Evolutionary conservation across 345 rosid species (phyloP).

Genomic region (Acer saccharum): DNA sequence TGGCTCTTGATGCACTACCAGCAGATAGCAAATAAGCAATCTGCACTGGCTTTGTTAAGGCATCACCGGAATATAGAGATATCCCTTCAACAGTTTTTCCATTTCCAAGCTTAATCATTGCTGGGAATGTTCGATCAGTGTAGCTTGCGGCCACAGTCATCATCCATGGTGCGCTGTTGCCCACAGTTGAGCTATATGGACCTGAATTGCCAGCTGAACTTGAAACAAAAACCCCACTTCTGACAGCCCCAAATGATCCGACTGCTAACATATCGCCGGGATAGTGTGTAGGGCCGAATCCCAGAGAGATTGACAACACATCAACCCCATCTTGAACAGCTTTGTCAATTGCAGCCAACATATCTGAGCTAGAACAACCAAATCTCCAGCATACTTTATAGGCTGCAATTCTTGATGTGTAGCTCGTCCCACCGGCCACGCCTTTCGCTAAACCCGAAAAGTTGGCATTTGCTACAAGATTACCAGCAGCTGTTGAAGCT

Average conservation of each 20-base stretch:
- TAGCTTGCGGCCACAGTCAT: constrained; percentile 88
- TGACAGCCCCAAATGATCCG: constrained; percentile 57
- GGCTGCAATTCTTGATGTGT: constrained; percentile 64
- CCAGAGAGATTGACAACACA: constrained; percentile 71
- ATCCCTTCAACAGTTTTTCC: constrained; percentile 49
- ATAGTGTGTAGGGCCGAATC: constrained; percentile 22
- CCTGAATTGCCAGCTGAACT: constrained; percentile 84
- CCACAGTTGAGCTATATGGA: constrained; percentile 23
- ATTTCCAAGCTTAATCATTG: constrained; percentile 39
- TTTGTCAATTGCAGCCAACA: constrained; percentile 64
- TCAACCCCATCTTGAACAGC: constrained; percentile 79
- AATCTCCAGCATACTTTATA: constrained; percentile 72
- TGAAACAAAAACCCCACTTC: constrained; percentile 65
- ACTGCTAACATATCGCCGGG: constrained; percentile 32
- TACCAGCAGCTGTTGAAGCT: constrained; percentile 77
- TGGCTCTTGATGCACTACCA: constrained; percentile 41
- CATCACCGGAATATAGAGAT: constrained; percentile 46
- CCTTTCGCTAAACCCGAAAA: constrained; percentile 61
- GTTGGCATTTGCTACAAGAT: constrained; percentile 41
- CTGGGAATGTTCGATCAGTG: constrained; percentile 64
- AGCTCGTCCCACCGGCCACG: constrained; percentile 63
- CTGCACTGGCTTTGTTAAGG: constrained; percentile 34
- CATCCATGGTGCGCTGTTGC: constrained; percentile 68
- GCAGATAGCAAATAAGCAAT: constrained; percentile 56
- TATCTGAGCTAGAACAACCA: constrained; percentile 62